Evolutionary conservation across 2,329 filamentous ascomycete genomes (phyloP).

Genomic region (Ascosphaera aggregata): DNA sequence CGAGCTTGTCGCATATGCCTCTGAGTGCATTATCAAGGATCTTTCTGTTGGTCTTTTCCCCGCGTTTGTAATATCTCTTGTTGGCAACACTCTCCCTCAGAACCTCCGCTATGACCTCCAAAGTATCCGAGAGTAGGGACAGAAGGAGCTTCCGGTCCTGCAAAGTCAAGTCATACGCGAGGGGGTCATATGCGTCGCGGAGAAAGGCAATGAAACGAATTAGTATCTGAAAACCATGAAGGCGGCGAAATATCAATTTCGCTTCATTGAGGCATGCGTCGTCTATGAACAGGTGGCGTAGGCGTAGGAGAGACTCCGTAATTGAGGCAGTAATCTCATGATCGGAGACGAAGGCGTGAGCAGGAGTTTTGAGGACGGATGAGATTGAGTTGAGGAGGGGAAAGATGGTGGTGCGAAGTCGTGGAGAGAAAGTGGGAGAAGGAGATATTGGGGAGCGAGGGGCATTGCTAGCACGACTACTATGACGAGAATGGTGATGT

Average conservation of each 20-base stretch:
- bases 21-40: too few species aligned
- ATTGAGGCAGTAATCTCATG: too few species aligned
- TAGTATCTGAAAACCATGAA: constrained; percentile 54
- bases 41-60: too few species aligned
- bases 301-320: constrained; percentile 34
- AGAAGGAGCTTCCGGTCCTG: constrained; percentile 43
- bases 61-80: constrained; percentile 67
- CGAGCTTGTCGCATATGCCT: constrained; percentile 38
- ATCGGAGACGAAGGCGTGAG: too few species aligned
- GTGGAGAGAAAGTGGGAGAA: too few species aligned
- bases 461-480: too few species aligned
- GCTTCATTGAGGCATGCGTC: constrained; percentile 24
- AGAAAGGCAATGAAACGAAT: constrained; percentile 46
- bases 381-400: too few species aligned
- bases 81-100: constrained; percentile 68
- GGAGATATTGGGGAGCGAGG: too few species aligned
- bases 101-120: constrained; percentile 45
- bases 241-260: constrained; percentile 65
- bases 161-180: constrained; percentile 36
- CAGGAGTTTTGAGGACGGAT: too few species aligned
- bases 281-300: constrained; percentile 41
- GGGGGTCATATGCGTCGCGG: constrained; percentile 46
- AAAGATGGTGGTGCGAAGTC: too few species aligned
- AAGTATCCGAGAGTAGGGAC: constrained; percentile 33
- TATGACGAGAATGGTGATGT: too few species aligned